These are phyloP conservation scores for Gynostemma pentaphyllum DNA, from an alignment of 306 rosid species.

Conservation along the genomic window DNA sequence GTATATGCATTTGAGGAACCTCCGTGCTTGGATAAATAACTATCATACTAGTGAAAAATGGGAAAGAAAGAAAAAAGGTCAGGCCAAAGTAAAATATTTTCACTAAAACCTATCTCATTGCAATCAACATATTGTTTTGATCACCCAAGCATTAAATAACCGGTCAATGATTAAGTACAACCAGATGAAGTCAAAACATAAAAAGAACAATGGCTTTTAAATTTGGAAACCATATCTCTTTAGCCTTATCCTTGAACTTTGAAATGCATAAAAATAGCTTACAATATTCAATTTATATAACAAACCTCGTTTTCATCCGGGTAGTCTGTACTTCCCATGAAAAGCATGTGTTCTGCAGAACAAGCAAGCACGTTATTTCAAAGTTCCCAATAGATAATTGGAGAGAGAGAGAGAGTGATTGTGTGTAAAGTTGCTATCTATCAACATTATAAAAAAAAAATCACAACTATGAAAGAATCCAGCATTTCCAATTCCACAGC, in stretches of 20 bases:
- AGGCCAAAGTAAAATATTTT: conserved; percentile 15
- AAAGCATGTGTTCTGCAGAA: conserved; percentile 94
- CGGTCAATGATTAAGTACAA: too few species aligned
- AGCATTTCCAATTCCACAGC: too few species aligned
- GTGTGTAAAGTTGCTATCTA: not conserved
- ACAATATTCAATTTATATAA: conserved; percentile 12
- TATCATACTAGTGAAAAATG: conserved; percentile 97
- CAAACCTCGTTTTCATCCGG: conserved; percentile 97
- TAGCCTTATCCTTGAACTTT: not conserved
- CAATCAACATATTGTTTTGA: not conserved
- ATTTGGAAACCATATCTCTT: too few species aligned
- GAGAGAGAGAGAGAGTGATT: not conserved
- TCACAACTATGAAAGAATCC: not conserved
- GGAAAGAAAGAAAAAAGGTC: conserved; percentile 33
- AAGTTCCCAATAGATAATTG: not conserved
- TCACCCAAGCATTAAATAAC: not conserved
- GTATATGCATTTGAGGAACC: conserved; percentile 96
- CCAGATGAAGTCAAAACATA: too few species aligned
- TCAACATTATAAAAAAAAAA: not conserved
- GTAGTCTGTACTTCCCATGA: conserved; percentile 92
- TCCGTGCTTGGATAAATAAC: conserved; percentile 97
- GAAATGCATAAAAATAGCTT: not conserved
- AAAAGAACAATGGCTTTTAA: too few species aligned
- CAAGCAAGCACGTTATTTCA: conserved; percentile 3
- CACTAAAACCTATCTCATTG: conserved; percentile 6